Evolutionary conservation across 352 stramenopile genomes (phyloP), one percentile per base, ranked within the genome.

Genomic region (Globisporangium barbulae): DNA sequence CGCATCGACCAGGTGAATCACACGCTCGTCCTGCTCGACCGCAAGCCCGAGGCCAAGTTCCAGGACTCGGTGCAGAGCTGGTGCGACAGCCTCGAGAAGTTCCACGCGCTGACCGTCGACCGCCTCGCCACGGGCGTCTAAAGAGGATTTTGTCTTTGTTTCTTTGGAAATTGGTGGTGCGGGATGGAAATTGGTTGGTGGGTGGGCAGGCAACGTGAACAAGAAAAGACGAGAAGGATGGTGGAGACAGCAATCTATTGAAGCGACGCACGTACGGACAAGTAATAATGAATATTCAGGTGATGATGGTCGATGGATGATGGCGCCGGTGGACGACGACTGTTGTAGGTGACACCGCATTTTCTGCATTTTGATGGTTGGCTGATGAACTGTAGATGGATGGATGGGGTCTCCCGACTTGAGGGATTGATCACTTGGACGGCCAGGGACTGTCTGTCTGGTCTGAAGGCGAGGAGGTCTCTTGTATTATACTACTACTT

Each of bases 1-100:
- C 74, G 80, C 30, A 97, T 99, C 71, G 96, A 99, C 74, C 93
- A 98, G 65, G 73, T 94, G 21, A 68, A 79, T 41, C 85, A 92
- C 63, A 91, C 80, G 45, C 72, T 95, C 33, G 80, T 94, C 61
- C 72, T 95, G 9, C 50, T 87, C 44, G 78, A 90, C 54, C 70
- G 71, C 54, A 88, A 85, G 59, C 77, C 79, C 1, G 81, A 89
- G 31, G 78, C 79, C 41, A 92, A 90, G 66, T 90, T 92, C 61
- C 83, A 89, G 67, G 70, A 74, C 42, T 81, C 83, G 21, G 74
- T 92, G 30, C 42, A 78, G 53, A 74, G 66, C 28, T 90, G 83
- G 83, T 90, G 83, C 48, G 78, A 89, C 45, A 80, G 75, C 15
- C 56, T 92, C n/a, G 78, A 92, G 22, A 88, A 84, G 58, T 86